These are phyloP conservation scores for Kwoniella sp. DNA, from an alignment of 768 basidiomycete genomes.

Conservation along the genomic window DNA sequence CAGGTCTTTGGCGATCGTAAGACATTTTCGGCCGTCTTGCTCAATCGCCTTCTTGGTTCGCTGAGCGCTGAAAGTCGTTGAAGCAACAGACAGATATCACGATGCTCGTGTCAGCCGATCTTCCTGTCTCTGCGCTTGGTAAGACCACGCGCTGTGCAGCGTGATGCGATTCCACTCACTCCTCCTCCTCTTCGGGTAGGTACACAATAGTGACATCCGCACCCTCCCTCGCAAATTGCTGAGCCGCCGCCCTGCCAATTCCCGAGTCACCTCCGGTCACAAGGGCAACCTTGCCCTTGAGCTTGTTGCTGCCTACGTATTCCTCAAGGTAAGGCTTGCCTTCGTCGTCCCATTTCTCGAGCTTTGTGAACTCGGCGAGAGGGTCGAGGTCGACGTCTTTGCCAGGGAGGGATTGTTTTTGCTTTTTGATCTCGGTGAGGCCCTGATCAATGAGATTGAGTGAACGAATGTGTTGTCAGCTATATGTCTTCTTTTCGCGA, in stretches of 20 bases:
- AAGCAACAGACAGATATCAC: not conserved
- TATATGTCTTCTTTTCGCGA: not conserved
- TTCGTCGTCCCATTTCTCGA: constrained; percentile 62
- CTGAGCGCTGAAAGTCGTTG: constrained; percentile 54
- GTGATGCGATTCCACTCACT: constrained; percentile 52
- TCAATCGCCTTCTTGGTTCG: constrained; percentile 61
- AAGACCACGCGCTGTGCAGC: too few species aligned
- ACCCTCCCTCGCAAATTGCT: constrained; percentile 59
- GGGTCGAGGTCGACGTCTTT: constrained; percentile 62
- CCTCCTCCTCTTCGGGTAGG: constrained; percentile 64
- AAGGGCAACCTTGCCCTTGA: constrained; percentile 54
- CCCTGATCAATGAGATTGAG: constrained; percentile 27
- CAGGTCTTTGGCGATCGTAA: constrained; percentile 58
- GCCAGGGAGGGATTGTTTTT: constrained; percentile 62
- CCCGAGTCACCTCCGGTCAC: constrained; percentile 52
- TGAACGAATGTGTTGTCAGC: not conserved
- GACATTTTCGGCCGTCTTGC: constrained; percentile 56
- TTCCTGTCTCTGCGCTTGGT: not conserved
- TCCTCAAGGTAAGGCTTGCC: constrained; percentile 62
- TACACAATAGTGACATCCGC: constrained; percentile 60
- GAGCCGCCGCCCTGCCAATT: constrained; percentile 50
- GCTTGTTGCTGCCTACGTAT: constrained; percentile 63
- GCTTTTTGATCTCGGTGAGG: constrained; percentile 48
- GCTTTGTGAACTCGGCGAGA: constrained; percentile 49
- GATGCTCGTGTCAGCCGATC: not conserved